phyloP scores from a whole-genome alignment of 2,329 filamentous ascomycete species.

The Fusarium albosuccineum region DNA sequence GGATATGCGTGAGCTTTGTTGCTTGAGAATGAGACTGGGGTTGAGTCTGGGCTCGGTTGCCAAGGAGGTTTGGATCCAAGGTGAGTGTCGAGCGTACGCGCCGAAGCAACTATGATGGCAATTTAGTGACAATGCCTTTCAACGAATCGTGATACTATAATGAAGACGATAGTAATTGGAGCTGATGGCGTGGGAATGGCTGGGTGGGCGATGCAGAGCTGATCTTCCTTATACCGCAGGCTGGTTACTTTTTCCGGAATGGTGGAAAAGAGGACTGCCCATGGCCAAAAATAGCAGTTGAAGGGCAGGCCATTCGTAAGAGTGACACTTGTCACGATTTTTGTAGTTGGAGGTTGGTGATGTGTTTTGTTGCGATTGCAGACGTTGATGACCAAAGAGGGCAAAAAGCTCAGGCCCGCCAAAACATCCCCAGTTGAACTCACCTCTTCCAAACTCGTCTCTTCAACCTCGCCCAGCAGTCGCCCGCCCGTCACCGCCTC shows the following conservation, averaged over 20 bases:
- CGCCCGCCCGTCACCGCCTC: slow-evolving; percentile 61
- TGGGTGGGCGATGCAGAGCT: not conserved
- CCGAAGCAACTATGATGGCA: slow-evolving; percentile 40
- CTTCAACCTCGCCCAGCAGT: slow-evolving; percentile 68
- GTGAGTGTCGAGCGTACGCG: slow-evolving; percentile 45
- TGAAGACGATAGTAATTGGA: no score
- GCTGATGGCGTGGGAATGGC: no score
- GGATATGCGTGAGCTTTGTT: slow-evolving; percentile 56
- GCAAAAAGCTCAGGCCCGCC: slow-evolving; percentile 30
- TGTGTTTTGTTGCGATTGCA: slow-evolving; percentile 28
- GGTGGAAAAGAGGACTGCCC: no score
- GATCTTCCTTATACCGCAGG: not conserved
- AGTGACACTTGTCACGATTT: not conserved
- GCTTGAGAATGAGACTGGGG: slow-evolving; percentile 26
- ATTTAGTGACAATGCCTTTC: slow-evolving; percentile 1
- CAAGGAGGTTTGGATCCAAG: slow-evolving; percentile 30
- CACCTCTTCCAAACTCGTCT: slow-evolving; percentile 71
- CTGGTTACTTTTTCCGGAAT: no score
- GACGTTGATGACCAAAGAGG: slow-evolving; percentile 1
- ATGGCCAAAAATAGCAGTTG: not conserved
- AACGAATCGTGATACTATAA: no score
- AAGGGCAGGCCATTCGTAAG: not conserved
- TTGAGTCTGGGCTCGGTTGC: slow-evolving; percentile 29
- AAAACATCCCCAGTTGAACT: slow-evolving; percentile 43
- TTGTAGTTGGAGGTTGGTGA: slow-evolving; percentile 9